Evolutionary conservation across 192 early-diverging fungal species (phyloP).

Genomic region (Entomortierella chlamydospora): DNA sequence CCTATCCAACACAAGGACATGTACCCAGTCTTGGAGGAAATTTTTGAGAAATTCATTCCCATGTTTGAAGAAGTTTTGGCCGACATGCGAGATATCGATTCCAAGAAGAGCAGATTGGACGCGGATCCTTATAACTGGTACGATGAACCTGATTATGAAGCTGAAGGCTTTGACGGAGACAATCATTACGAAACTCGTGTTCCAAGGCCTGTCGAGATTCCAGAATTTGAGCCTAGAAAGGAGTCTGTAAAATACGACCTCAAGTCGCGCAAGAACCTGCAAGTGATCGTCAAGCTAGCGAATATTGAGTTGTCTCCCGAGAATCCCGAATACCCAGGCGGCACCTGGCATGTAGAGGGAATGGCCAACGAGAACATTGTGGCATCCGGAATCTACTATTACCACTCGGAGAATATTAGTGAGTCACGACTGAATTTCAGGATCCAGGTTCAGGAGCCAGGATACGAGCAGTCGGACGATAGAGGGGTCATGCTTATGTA

Average conservation of each 20-base stretch:
- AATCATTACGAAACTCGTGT: conserved; percentile 40
- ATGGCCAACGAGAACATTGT: conserved; percentile 78
- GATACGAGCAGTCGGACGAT: conserved; percentile 47
- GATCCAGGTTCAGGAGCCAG: conserved; percentile 56
- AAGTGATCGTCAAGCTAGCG: conserved; percentile 77
- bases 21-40: conserved; percentile 62
- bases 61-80: conserved; percentile 68
- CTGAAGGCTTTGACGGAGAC: conserved; percentile 27
- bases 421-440: conserved; percentile 63
- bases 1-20: conserved; percentile 59
- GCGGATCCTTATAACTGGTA: conserved; percentile 23
- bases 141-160: background rate
- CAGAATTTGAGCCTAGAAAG: conserved; percentile 19
- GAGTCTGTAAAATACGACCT: conserved; percentile 21
- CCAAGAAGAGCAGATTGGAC: background rate
- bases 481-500: conserved; percentile 46
- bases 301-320: conserved; percentile 77
- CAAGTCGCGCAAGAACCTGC: conserved; percentile 51
- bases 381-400: conserved; percentile 81
- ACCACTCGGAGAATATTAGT: conserved; percentile 77
- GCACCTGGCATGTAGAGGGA: conserved; percentile 78
- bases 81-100: conserved; percentile 12
- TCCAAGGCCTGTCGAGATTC: conserved; percentile 17
- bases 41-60: conserved; percentile 69
- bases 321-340: conserved; percentile 64